Evolutionary conservation across 768 basidiomycete species (phyloP), one percentile per base, ranked within the genome.

Genomic region (Leccinum broughii): DNA sequence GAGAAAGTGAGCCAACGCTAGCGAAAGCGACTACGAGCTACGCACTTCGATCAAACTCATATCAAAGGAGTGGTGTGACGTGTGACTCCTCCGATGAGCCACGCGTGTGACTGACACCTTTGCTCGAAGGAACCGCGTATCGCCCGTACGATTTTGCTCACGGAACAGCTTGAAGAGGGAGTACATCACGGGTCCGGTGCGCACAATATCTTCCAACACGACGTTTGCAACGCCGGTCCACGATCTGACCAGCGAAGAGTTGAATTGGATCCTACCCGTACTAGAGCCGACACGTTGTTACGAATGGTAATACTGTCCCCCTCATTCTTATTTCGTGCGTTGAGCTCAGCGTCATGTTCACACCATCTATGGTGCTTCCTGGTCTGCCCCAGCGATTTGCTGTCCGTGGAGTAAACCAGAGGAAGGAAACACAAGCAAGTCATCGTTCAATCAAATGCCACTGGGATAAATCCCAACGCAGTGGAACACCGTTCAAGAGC

Each of bases 221-320:
- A 75, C 82, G 2, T 74, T 80, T 37, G 68, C 71, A 10, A 79
- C 80, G 1, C 80, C 80, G 41, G 80, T 84, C 64, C 88, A 89
- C 65, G 87, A 90, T 64, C 77, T 93, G 26, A 86, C 85, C 3
- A 77, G 81, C 62, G 89, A 89, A 64, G 92, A 93, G 64, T 72
- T 90, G 56, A 84, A 88, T 4, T 70, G 63, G 8, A 71, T 93
- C 30, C 62, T 90, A 17, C 70, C 77, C 10, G 78, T 83, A 65
- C 77, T 81, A 41, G 92, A 95, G 66, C 93, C 92, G 13, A 82
- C 90, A 61, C 81, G 93, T 11, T 93, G 90, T 70, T 90, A 85
- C 66, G 89, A 92, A 68, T 95, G 92, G 92, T 91, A 68, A 28
- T 28, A 28, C 28, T 53, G 80, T 68, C 50, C 7, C 4, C 35